Conservation (phyloP, 2,329 filamentous ascomycete species). For the Hypoxylon sp. region DNA sequence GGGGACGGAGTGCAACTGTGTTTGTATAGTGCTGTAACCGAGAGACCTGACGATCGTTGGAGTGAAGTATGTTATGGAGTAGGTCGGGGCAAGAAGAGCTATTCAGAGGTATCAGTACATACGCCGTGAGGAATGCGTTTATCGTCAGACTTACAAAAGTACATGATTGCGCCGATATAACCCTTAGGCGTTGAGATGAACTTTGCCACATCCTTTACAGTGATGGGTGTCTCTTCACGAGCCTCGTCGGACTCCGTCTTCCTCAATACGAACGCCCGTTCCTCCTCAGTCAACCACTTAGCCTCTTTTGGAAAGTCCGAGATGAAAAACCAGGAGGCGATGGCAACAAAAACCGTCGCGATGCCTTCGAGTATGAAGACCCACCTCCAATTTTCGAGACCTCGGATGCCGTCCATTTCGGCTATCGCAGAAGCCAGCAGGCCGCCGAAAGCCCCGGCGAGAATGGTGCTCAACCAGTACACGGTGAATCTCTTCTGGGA, state of each 20-base stretch:
- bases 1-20: conserved; percentile 49
- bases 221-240: conserved; percentile 6
- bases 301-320: conserved; percentile 36
- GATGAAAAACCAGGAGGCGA: conserved; percentile 44
- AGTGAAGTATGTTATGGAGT: conserved; percentile 49
- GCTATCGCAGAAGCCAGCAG: conserved; percentile 63
- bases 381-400: conserved; percentile 67
- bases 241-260: conserved; percentile 15
- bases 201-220: conserved; percentile 7
- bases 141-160: conserved; percentile 38
- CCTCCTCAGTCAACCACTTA: conserved; percentile 40
- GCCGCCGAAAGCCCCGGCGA: conserved; percentile 68
- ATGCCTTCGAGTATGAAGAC: conserved; percentile 66
- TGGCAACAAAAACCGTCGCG: conserved; percentile 43
- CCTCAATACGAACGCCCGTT: conserved; percentile 43
- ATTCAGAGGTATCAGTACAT: not conserved
- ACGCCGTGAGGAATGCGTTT: too few relatives aligned
- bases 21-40: conserved; percentile 47
- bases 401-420: conserved; percentile 55
- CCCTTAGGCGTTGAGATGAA: conserved; percentile 24
- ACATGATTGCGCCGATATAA: conserved; percentile 35
- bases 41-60: conserved; percentile 49
- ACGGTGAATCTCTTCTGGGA: conserved; percentile 66
- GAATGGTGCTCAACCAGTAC: conserved; percentile 64
- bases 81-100: conserved; percentile 28